Base-by-base conservation (phyloP, 306 rosid genomes). In the Elaeagnus macrophylla region DNA sequence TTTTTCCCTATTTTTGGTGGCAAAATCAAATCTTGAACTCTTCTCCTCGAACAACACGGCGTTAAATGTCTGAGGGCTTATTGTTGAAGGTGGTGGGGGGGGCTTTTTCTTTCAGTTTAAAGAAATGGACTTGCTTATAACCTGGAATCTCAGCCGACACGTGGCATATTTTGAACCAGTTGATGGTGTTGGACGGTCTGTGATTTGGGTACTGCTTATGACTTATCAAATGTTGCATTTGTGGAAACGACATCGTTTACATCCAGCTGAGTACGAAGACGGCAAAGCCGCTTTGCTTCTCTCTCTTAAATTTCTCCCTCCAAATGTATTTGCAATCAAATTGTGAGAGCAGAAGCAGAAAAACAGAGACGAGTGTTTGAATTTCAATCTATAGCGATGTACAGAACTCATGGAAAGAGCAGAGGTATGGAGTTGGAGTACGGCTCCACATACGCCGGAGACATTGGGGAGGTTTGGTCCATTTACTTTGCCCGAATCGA, bases 401-500 rank as follows among this genome's bases (percentile, higher is more conserved):
- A 57, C 54, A 68, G 67, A 32, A 1, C 49, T 5, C 53, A 37
- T 46, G 53, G 47, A 9, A 60, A 48, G 60, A 40, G 52, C 66
- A 35, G n/a, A 6, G 49, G 7, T 17, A 45, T 35, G 58, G 62
- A 37, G 36, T 43, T 39, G 48, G 78, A 66, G 35, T 42, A 56
- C 48, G 70, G 71, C 6, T 38, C 68, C 57, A 39, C 19, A 44
- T 74, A 73, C 37, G 56, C 66, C 14, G 62, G 35, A 3, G 72
- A 59, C 16, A 37, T 69, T 32, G 56, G 58, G 50, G 76, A 68
- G 16, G 39, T 77, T 12, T 38, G 77, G 38, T 60, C 18, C 12
- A 37, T 57, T 41, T 90, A 90, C 76, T 86, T 90, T 51, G 85
- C 96, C 39, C 77, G 57, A 13, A 76, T 79, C 63, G 74, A 77